Conservation (phyloP, 2,329 filamentous ascomycete species). For the Thielaviopsis euricoi region DNA sequence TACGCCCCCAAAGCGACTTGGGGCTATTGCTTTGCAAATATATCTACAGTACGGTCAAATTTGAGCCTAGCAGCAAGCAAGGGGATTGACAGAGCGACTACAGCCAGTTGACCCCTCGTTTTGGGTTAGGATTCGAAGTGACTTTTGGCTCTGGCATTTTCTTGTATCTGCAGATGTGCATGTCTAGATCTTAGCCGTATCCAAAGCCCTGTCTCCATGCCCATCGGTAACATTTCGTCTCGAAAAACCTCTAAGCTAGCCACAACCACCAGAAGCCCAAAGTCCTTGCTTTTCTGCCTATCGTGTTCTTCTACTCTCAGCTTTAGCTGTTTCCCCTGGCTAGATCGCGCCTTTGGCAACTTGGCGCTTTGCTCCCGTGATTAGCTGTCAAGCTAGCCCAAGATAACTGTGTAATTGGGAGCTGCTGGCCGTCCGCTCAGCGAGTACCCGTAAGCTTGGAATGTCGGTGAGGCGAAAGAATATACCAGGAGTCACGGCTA, state of each 20-base stretch:
- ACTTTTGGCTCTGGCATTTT: neutral
- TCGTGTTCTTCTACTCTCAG: too few species aligned
- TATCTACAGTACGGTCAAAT: too few species aligned
- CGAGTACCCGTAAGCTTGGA: neutral
- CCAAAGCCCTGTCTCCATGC: neutral
- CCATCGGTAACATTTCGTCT: neutral
- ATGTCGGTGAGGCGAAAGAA: neutral
- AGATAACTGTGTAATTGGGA: neutral
- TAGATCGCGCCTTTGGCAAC: neutral
- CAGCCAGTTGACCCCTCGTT: neutral
- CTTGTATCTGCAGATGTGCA: neutral
- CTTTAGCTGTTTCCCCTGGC: neutral
- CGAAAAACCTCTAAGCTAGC: neutral
- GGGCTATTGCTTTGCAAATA: too few species aligned
- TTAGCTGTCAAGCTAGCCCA: neutral
- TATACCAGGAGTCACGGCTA: too few species aligned
- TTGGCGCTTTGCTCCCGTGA: neutral
- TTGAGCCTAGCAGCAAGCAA: too few species aligned
- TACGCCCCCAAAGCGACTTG: too few species aligned
- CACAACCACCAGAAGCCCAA: too few species aligned
- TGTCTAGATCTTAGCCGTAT: neutral
- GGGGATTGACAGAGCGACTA: neutral
- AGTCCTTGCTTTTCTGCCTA: too few species aligned
- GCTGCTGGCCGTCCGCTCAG: neutral
- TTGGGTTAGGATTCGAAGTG: neutral